These are phyloP conservation scores for Avena eriantha DNA, from an alignment of 176 grass and related monocot genomes.

Conservation along the genomic window DNA sequence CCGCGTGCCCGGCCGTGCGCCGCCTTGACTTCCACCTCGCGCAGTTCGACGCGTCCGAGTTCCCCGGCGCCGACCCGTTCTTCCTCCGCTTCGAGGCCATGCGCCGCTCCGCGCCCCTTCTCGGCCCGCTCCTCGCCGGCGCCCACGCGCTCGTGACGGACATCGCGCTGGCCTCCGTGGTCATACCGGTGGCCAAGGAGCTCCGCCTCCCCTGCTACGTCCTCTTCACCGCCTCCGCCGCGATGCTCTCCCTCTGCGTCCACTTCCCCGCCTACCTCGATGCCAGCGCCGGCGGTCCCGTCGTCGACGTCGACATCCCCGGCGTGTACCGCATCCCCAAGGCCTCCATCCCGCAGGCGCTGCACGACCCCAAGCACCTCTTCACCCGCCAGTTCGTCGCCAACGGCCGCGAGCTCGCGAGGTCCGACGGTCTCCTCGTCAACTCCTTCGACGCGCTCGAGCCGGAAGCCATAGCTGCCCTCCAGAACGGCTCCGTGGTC, in stretches of 20 bases:
- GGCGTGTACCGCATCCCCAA: constrained; percentile 49
- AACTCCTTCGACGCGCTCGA: constrained; percentile 66
- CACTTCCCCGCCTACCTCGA: constrained; percentile 59
- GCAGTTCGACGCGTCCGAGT: constrained; percentile 52
- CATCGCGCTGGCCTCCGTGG: constrained; percentile 45
- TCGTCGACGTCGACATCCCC: constrained; percentile 59
- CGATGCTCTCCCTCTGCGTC: constrained; percentile 64
- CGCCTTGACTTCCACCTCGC: constrained; percentile 56
- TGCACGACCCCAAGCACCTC: constrained; percentile 66
- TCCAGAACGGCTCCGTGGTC: constrained; percentile 33
- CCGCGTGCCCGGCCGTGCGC: constrained; percentile 42
- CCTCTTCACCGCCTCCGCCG: constrained; percentile 66
- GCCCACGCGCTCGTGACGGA: constrained; percentile 54
- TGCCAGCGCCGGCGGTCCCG: not conserved
- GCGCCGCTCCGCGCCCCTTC: constrained; percentile 57
- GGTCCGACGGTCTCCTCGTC: constrained; percentile 48
- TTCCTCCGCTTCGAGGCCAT: constrained; percentile 67
- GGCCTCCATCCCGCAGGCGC: constrained; percentile 45
- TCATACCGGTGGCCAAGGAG: constrained; percentile 44
- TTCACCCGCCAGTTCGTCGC: constrained; percentile 71
- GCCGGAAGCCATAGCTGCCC: constrained; percentile 42
- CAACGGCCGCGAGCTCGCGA: constrained; percentile 46
- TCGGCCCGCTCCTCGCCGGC: constrained; percentile 51
- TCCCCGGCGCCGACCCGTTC: constrained; percentile 65
- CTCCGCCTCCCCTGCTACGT: constrained; percentile 60